Conservation (phyloP, 306 rosid genomes). For the Pyrus pyrifolia region DNA sequence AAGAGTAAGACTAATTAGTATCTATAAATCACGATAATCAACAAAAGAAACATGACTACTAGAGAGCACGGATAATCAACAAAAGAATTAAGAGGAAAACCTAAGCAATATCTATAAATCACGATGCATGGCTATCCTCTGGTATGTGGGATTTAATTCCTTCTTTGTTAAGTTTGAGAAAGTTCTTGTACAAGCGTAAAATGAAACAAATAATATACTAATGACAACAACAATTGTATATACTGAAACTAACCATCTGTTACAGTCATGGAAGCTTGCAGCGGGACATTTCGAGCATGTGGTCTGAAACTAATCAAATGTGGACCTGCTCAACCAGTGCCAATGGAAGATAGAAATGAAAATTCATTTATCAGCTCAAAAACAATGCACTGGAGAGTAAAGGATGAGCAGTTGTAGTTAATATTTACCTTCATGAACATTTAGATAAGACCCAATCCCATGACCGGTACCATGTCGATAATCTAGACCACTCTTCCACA, state of each 20-base stretch:
- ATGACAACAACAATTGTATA: neutral
- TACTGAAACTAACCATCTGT: slow-evolving; percentile 77
- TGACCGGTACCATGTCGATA: slow-evolving; percentile 99
- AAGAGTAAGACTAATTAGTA: neutral
- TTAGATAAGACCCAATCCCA: slow-evolving; percentile 94
- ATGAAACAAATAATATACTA: too few relatives aligned
- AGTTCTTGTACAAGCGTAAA: neutral
- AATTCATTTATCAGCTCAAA: neutral
- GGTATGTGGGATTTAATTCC: neutral
- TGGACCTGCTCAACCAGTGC: slow-evolving; percentile 59
- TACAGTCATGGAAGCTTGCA: slow-evolving; percentile 90
- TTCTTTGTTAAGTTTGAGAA: neutral
- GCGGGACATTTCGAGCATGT: slow-evolving; percentile 76
- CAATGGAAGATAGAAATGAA: slow-evolving; percentile 1
- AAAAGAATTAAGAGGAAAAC: neutral
- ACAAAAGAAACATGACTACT: neutral
- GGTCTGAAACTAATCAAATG: slow-evolving; percentile 94
- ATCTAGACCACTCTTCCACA: slow-evolving; percentile 97
- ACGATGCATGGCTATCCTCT: neutral
- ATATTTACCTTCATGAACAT: slow-evolving; percentile 86
- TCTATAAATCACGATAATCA: too few relatives aligned
- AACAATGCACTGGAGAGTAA: slow-evolving; percentile 1
- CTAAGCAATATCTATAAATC: too few relatives aligned
- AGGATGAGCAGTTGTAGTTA: slow-evolving; percentile 10
- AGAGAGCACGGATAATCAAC: neutral